Percentiles rank a stretch among this genome's conserved stretches.
Evolutionary conservation across 73 alveolate species (phyloP).

Genomic region (Blepharisma stoltei): DNA sequence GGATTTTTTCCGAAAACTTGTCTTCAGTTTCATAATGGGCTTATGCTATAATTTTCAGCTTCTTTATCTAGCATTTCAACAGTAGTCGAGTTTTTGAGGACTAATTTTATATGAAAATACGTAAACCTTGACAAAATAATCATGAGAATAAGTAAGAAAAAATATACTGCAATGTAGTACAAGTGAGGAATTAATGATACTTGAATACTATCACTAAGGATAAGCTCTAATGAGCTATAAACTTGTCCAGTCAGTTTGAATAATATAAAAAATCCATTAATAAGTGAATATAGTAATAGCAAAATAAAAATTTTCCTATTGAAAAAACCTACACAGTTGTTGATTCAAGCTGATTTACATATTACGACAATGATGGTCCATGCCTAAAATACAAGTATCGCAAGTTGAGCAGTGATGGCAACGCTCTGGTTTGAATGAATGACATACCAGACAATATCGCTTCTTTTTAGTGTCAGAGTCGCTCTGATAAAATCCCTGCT

Average conservation of each 20-base stretch:
- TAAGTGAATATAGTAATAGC: slow-evolving; percentile 35
- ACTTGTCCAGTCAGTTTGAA: too few species aligned
- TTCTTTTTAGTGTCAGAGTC: slow-evolving; percentile 81
- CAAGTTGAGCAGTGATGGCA: slow-evolving; percentile 67
- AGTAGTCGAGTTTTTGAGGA: slow-evolving; percentile 85
- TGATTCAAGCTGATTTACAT: slow-evolving; percentile 43
- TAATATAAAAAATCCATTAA: not conserved
- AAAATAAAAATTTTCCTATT: slow-evolving; percentile 53
- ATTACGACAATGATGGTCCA: slow-evolving; percentile 71
- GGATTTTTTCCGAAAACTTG: slow-evolving; percentile 41
- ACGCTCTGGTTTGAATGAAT: slow-evolving; percentile 57
- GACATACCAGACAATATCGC: slow-evolving; percentile 62
- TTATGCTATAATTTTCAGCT: slow-evolving; percentile 34
- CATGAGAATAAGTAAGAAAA: slow-evolving; percentile 44
- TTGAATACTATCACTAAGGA: not conserved
- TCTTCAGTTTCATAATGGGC: slow-evolving; percentile 22
- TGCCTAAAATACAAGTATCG: slow-evolving; percentile 52
- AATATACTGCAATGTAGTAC: slow-evolving; percentile 7
- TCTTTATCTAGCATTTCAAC: slow-evolving; percentile 84
- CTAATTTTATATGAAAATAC: slow-evolving; percentile 78
- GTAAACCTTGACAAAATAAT: slow-evolving; percentile 73
- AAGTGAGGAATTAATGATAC: not conserved
- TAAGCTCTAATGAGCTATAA: not conserved
- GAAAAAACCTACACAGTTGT: slow-evolving; percentile 59
- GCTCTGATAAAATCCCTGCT: slow-evolving; percentile 83